Evolutionary conservation across 2,329 filamentous ascomycete genomes (phyloP), one percentile per base, ranked within the genome.

Genomic region (Bisporella sp.): DNA sequence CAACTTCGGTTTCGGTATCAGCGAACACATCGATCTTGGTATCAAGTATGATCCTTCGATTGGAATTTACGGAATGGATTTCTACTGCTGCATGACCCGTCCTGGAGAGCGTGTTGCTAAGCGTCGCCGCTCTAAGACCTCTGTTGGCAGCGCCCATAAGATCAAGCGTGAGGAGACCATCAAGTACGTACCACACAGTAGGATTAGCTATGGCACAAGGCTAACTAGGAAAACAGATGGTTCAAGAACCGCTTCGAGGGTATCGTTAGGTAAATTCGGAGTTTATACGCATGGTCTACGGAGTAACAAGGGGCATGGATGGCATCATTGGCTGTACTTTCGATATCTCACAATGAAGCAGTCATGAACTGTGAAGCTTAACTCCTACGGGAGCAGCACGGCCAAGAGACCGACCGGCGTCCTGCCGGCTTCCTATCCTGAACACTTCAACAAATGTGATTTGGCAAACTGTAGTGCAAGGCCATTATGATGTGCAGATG

Each of bases 81-180:
- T 99, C 80, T 99, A 96, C 87, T 91, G 86, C 88, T 97, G 92
- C 89, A 99, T 99, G 93, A 96, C 90, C 81, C 91, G 93, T 70
- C 93, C 92, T 68, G 93, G 93, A 79, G 91, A 96, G 84, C 91
- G 93, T 73, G 89, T 99, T 72, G 87, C 89, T 73, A 92, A 90
- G 81, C 90, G 93, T 71, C 87, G 92, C 73, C 89, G 92, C 69
- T 84, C 79, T 78, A 87, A 95, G 84, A 79, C 83, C 79, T 81
- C 75, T 68, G 85, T 99, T 71, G 93, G 93, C 70, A 72, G 87
- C 70, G 80, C 75, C 75, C 93, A 99, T 87, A 83, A 84, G 71
- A 96, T 99, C 84, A 89, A 83, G 84, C 87, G 90, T 71, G 76
- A 82, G 61, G 93, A 99, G 84, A 96, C 91, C 69, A 77, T 97